Conservation (phyloP, 2,329 filamentous ascomycete species). For the Nothophoma quercina region DNA sequence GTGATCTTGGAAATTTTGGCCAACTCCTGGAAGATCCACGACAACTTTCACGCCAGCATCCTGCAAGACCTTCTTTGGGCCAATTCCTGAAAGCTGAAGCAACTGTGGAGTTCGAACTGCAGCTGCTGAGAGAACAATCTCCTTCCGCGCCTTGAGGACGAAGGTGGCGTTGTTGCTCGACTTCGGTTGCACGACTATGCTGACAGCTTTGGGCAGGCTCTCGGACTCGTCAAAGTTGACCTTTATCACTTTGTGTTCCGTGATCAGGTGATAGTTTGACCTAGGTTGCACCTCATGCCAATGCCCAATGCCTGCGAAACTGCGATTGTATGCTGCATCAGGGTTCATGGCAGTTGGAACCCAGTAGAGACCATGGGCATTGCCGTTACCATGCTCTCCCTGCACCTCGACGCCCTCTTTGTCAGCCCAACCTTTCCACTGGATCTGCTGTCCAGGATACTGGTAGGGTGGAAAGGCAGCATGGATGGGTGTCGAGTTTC, state of each 20-base stretch:
- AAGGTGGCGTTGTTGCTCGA: not conserved
- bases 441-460: conserved; percentile 21
- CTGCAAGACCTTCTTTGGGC: conserved; percentile 34
- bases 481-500: conserved; percentile 14
- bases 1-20: conserved; percentile 40
- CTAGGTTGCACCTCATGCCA: conserved; percentile 32
- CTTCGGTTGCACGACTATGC: conserved; percentile 26
- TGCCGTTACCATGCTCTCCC: not conserved
- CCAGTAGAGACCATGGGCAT: conserved; percentile 8
- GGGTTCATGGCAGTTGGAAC: conserved; percentile 21
- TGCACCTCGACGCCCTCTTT: not conserved
- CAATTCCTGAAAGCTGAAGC: conserved; percentile 69
- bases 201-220: conserved; percentile 16
- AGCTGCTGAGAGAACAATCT: conserved; percentile 67
- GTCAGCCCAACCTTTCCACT: conserved; percentile 8
- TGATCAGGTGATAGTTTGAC: conserved; percentile 42
- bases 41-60: conserved; percentile 22
- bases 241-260: conserved; percentile 27
- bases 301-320: conserved; percentile 36
- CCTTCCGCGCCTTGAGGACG: conserved; percentile 39
- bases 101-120: conserved; percentile 67
- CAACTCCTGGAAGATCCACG: conserved; percentile 36
- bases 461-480: conserved; percentile 14
- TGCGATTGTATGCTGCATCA: conserved; percentile 40
- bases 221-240: conserved; percentile 21